phyloP scores from a whole-genome alignment of 2,329 filamentous ascomycete species.

The Microcyclospora pomicola region DNA sequence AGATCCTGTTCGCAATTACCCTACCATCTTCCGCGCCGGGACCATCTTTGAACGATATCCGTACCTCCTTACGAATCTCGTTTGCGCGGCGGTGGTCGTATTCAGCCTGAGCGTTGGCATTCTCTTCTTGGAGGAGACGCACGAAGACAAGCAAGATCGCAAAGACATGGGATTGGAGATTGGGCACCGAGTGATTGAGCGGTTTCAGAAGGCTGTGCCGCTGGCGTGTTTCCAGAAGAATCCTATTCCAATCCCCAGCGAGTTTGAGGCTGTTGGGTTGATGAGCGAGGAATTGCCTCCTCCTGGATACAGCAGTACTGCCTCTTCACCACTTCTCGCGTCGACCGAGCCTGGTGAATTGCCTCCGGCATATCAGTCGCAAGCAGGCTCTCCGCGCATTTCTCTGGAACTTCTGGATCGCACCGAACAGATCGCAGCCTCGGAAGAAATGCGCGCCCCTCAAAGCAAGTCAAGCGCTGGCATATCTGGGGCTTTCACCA shows the following conservation, averaged over 20 bases:
- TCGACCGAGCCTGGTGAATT: constrained; percentile 13
- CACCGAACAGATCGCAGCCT: background rate
- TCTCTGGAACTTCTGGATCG: constrained; percentile 2
- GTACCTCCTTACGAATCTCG: constrained; percentile 83
- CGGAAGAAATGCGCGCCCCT: background rate
- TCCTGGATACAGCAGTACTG: constrained; percentile 52
- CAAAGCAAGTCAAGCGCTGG: constrained; percentile 21
- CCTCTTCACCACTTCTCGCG: constrained; percentile 38
- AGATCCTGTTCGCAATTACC: constrained; percentile 71
- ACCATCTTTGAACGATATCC: constrained; percentile 77
- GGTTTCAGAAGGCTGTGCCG: constrained; percentile 9
- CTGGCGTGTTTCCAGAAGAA: constrained; percentile 21
- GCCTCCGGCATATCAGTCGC: constrained; percentile 20
- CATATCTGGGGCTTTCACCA: constrained; percentile 57
- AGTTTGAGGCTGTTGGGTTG: constrained; percentile 46
- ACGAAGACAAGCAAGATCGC: constrained; percentile 63
- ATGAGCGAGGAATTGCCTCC: constrained; percentile 48
- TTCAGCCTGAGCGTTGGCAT: constrained; percentile 65
- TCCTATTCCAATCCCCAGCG: constrained; percentile 30
- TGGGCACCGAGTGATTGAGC: constrained; percentile 51
- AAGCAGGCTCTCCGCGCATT: constrained; percentile 18
- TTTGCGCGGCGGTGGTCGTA: constrained; percentile 66
- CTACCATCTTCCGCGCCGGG: constrained; percentile 53
- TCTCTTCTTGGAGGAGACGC: constrained; percentile 87
- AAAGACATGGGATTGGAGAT: constrained; percentile 64